Evolutionary conservation across 306 rosid species (phyloP).

Genomic region (Herpetospermum pedunculosum): DNA sequence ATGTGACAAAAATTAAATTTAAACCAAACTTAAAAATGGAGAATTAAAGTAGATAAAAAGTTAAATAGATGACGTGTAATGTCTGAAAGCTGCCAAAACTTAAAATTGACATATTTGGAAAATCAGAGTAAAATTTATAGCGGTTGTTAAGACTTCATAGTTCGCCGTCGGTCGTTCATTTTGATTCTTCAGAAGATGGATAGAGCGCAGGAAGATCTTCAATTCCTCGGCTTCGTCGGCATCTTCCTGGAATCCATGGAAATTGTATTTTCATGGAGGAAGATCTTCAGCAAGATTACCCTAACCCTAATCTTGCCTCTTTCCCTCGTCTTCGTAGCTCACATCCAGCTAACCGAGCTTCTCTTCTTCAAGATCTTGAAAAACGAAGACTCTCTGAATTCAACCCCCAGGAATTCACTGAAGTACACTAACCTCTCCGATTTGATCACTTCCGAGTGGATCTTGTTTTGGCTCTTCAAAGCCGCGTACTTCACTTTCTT

Average conservation of each 20-base stretch:
- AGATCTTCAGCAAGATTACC: conserved; percentile 13
- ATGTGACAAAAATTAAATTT: too few species aligned
- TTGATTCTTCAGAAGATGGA: background rate
- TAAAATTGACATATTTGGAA: background rate
- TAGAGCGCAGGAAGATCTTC: conserved; percentile 11
- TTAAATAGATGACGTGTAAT: background rate
- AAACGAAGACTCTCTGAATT: conserved; percentile 3
- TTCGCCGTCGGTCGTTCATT: background rate
- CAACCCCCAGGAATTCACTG: background rate
- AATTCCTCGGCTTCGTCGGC: conserved; percentile 10
- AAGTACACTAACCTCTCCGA: conserved; percentile 2
- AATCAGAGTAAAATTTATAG: background rate
- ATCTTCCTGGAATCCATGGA: conserved; percentile 11
- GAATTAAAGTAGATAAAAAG: background rate
- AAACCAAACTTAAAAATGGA: too few species aligned
- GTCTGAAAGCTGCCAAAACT: background rate
- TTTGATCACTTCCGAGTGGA: conserved; percentile 4
- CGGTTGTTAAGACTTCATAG: background rate
- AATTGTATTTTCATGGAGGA: conserved; percentile 11
- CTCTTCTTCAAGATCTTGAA: conserved; percentile 10
- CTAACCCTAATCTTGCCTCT: conserved; percentile 13
- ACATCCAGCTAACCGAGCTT: conserved; percentile 14
- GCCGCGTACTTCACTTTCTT: conserved; percentile 15
- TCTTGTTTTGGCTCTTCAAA: conserved; percentile 15
- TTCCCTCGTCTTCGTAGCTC: conserved; percentile 7